phyloP scores from a whole-genome alignment of 306 rosid genomes.

The Cicer arietinum region DNA sequence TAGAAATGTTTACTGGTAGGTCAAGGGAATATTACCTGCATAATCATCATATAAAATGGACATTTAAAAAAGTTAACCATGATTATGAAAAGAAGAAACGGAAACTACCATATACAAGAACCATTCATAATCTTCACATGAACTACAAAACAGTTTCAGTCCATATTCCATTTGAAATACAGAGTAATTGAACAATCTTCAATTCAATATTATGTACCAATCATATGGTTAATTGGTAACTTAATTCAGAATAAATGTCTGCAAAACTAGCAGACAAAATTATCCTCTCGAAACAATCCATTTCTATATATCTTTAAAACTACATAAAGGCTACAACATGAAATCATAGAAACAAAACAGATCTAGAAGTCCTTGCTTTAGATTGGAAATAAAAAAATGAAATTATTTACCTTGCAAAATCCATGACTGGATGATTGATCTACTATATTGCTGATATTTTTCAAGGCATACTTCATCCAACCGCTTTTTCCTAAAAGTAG shows the following conservation, averaged over 20 bases:
- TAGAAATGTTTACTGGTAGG: too few species aligned
- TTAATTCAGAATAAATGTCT: background rate
- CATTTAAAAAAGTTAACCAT: too few species aligned
- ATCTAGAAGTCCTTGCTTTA: background rate
- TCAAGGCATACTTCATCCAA: slow-evolving; percentile 85
- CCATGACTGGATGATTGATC: slow-evolving; percentile 91
- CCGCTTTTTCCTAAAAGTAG: slow-evolving; percentile 68
- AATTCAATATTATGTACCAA: background rate
- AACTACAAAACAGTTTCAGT: background rate
- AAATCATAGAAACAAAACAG: slow-evolving; percentile 8
- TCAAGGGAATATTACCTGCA: too few species aligned
- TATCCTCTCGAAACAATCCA: background rate
- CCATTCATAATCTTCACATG: too few species aligned
- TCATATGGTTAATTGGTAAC: background rate
- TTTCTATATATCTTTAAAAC: slow-evolving; percentile 14
- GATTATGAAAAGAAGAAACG: too few species aligned
- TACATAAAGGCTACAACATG: background rate
- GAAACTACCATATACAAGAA: too few species aligned
- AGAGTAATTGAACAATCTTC: background rate
- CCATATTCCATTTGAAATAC: background rate
- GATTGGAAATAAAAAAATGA: slow-evolving; percentile 13
- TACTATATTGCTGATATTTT: slow-evolving; percentile 80
- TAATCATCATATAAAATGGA: too few species aligned
- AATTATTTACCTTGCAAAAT: slow-evolving; percentile 76
- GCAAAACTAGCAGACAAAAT: too few species aligned